Evolutionary conservation across 371 early-diverging fungal species (phyloP).

Genomic region (Zychaea mexicana): DNA sequence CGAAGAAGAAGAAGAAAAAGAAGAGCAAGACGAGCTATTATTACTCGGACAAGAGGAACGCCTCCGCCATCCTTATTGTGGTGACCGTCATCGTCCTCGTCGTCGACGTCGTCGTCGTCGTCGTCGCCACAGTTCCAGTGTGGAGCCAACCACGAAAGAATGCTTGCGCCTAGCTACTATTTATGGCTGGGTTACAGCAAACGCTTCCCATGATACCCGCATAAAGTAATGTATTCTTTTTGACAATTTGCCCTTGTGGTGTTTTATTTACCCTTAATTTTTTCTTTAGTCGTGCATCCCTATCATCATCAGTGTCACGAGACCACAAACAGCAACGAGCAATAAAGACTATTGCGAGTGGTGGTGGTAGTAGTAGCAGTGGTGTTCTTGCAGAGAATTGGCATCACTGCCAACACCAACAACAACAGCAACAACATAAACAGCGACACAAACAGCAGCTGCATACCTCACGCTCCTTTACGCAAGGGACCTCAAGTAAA

Average conservation of each 20-base stretch:
- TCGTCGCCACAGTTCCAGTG: slow-evolving; percentile 53
- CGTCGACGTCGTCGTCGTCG: too few relatives aligned
- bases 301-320: slow-evolving; percentile 1
- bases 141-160: slow-evolving; percentile 44
- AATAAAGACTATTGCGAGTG: not conserved
- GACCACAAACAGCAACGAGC: not conserved
- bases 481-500: slow-evolving; percentile 21
- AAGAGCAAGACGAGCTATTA: too few relatives aligned
- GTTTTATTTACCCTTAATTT: not conserved
- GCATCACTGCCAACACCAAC: slow-evolving; percentile 4
- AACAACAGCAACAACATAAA: slow-evolving; percentile 10
- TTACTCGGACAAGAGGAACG: too few relatives aligned
- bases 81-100: too few relatives aligned
- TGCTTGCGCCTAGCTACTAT: slow-evolving; percentile 54
- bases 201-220: slow-evolving; percentile 10
- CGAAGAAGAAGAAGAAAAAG: too few relatives aligned
- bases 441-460: slow-evolving; percentile 14
- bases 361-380: not conserved
- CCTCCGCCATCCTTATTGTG: too few relatives aligned
- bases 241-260: not conserved
- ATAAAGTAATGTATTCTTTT: slow-evolving; percentile 6
- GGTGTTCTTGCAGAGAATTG: not conserved
- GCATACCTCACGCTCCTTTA: slow-evolving; percentile 21
- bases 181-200: slow-evolving; percentile 56
- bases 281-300: not conserved